Percentiles rank a stretch among this genome's conserved stretches.
Evolutionary conservation across 768 basidiomycete genomes (phyloP).

Genomic region (Hygrocybe coccinea): DNA sequence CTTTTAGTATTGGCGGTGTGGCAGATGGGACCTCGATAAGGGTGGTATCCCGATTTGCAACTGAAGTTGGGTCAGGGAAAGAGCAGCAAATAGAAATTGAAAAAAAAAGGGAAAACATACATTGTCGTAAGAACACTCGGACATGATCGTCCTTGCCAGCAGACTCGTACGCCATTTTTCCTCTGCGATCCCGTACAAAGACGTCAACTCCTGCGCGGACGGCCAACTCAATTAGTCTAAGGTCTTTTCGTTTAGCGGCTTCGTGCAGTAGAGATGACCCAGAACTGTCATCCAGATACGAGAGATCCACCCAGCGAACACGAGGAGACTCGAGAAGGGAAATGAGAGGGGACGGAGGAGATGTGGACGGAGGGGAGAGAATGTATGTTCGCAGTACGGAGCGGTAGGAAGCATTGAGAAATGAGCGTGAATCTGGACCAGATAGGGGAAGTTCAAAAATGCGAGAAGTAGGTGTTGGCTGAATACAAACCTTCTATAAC

Average conservation of each 20-base stretch:
- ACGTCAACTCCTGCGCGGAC: slow-evolving; percentile 85
- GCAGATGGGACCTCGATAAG: slow-evolving; percentile 43
- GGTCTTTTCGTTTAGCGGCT: slow-evolving; percentile 74
- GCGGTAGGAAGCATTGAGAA: slow-evolving; percentile 69
- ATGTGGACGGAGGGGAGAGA: slow-evolving; percentile 44
- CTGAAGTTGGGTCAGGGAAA: slow-evolving; percentile 31
- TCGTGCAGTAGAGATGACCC: slow-evolving; percentile 83
- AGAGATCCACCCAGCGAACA: slow-evolving; percentile 66
- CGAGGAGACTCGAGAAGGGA: slow-evolving; percentile 67
- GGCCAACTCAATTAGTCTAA: slow-evolving; percentile 77
- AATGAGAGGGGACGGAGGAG: slow-evolving; percentile 43
- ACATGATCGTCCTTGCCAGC: slow-evolving; percentile 77
- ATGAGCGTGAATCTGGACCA: slow-evolving; percentile 64
- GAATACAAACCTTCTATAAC: slow-evolving; percentile 59
- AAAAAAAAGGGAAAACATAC: slow-evolving; percentile 45
- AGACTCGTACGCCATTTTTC: slow-evolving; percentile 64
- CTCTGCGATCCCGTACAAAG: slow-evolving; percentile 74
- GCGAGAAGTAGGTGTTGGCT: not conserved
- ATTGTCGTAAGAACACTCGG: slow-evolving; percentile 76
- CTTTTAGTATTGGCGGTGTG: slow-evolving; percentile 61
- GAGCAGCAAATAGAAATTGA: not conserved
- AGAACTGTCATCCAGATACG: slow-evolving; percentile 71
- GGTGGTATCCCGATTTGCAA: slow-evolving; percentile 75
- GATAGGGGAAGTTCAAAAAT: not conserved
- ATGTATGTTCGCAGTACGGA: slow-evolving; percentile 71